phyloP scores from a whole-genome alignment of 345 rosid genomes.

The Eutrema japonicum region DNA sequence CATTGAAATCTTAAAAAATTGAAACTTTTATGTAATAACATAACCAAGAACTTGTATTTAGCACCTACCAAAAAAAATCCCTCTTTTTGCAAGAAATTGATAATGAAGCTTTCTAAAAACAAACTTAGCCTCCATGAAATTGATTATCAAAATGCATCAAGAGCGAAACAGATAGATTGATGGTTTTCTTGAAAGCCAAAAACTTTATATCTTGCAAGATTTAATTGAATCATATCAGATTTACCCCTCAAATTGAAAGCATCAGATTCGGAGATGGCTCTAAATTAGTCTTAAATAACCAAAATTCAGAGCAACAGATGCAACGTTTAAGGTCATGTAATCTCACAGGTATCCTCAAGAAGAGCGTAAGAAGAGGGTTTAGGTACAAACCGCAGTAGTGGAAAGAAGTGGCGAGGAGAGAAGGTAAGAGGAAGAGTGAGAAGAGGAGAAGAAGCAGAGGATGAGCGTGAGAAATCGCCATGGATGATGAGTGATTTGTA shows the following conservation, averaged over 20 bases:
- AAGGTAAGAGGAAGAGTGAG: constrained; percentile 31
- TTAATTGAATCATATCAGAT: not conserved
- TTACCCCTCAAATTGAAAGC: constrained; percentile 4
- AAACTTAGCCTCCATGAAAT: not conserved
- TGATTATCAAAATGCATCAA: constrained; percentile 12
- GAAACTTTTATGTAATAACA: not conserved
- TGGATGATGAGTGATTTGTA: constrained; percentile 31
- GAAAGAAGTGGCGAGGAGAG: constrained; percentile 41
- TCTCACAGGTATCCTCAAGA: not conserved
- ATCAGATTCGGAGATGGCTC: not conserved
- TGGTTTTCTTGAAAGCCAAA: not conserved
- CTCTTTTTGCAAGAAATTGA: not conserved
- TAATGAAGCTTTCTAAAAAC: not conserved
- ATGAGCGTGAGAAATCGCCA: constrained; percentile 42
- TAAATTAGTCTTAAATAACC: not conserved
- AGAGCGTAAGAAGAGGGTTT: not conserved
- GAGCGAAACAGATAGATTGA: not conserved
- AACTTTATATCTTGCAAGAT: not conserved
- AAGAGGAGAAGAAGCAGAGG: constrained; percentile 39
- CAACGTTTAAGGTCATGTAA: constrained; percentile 5
- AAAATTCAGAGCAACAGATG: not conserved
- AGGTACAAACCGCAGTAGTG: constrained; percentile 41
- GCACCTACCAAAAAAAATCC: not conserved
- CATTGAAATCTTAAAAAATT: not conserved
- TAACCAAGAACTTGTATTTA: not conserved